Conservation (phyloP, 2,329 filamentous ascomycete species). For the Aspergillus versicolor region DNA sequence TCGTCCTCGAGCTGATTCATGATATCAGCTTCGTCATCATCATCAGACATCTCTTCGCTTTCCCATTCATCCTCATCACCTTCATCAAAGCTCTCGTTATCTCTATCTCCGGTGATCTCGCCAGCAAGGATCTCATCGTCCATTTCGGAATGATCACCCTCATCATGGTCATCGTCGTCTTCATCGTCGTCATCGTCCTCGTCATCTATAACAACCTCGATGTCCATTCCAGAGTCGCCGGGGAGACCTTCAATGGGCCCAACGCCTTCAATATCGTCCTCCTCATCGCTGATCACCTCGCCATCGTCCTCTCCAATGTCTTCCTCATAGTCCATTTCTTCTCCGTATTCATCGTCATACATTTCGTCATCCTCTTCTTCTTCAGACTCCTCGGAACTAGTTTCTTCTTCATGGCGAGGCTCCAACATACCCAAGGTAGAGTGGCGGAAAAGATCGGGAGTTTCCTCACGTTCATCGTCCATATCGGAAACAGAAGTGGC, state of each 20-base stretch:
- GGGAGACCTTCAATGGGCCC: conserved; percentile 66
- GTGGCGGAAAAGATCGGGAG: conserved; percentile 94
- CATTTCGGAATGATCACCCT: conserved; percentile 62
- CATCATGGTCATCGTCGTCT: conserved; percentile 58
- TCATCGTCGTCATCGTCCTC: conserved; percentile 68
- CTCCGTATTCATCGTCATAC: conserved; percentile 84
- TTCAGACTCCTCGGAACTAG: conserved; percentile 66
- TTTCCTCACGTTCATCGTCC: conserved; percentile 86
- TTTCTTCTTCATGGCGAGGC: conserved; percentile 75
- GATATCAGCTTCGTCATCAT: conserved; percentile 46
- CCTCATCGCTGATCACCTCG: conserved; percentile 85
- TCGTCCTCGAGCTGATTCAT: conserved; percentile 46
- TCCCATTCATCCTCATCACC: conserved; percentile 52
- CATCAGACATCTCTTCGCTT: conserved; percentile 49
- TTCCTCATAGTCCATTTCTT: conserved; percentile 92
- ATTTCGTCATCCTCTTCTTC: conserved; percentile 84
- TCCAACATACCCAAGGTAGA: conserved; percentile 95
- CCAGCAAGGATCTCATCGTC: conserved; percentile 53
- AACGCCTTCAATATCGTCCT: conserved; percentile 77
- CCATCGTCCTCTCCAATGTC: conserved; percentile 76
- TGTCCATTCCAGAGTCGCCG: conserved; percentile 63
- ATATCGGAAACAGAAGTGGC: conserved; percentile 86
- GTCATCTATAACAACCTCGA: conserved; percentile 85
- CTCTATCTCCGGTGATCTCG: conserved; percentile 58
- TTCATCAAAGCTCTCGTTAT: conserved; percentile 49